These are phyloP conservation scores for Apiotrichum montevideense DNA, from an alignment of 1,284 basidiomycete species.

Conservation along the genomic window DNA sequence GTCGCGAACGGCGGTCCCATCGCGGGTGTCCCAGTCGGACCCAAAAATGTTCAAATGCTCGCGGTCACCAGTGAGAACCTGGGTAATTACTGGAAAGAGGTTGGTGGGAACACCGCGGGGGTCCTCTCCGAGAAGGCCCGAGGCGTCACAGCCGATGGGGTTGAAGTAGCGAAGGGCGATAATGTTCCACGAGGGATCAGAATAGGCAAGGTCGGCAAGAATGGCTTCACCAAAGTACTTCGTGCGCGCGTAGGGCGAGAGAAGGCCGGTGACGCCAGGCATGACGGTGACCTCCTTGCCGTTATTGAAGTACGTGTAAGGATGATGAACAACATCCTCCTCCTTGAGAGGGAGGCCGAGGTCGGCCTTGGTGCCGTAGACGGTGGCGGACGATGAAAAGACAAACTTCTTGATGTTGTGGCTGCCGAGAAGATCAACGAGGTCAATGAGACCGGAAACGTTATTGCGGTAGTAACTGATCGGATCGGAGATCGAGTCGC, in stretches of 20 bases:
- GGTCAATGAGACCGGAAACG: constrained; percentile 8
- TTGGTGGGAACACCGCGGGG: constrained; percentile 18
- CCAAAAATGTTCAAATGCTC: constrained; percentile 21
- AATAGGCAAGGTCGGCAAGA: constrained; percentile 13
- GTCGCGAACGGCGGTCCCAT: constrained; percentile 8
- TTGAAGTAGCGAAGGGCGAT: constrained; percentile 26
- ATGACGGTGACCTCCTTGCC: not conserved
- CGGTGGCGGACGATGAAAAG: constrained; percentile 13
- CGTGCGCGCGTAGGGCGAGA: constrained; percentile 9
- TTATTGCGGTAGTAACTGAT: constrained; percentile 12
- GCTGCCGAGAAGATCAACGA: constrained; percentile 2
- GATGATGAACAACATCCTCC: constrained; percentile 14
- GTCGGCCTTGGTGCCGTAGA: constrained; percentile 13
- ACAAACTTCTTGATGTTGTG: constrained; percentile 14
- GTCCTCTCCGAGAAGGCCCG: constrained; percentile 25
- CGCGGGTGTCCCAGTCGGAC: constrained; percentile 19
- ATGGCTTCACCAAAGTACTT: constrained; percentile 16
- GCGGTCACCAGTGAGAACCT: constrained; percentile 22
- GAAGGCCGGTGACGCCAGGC: constrained; percentile 8
- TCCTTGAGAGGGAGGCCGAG: constrained; percentile 8
- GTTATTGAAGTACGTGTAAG: not conserved
- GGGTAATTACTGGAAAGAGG: constrained; percentile 22
- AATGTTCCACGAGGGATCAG: constrained; percentile 16
- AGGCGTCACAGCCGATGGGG: constrained; percentile 25
- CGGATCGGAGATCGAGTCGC: constrained; percentile 2